Evolutionary conservation across 2,329 filamentous ascomycete species (phyloP).

Genomic region (Reticulascus tulasneorum): DNA sequence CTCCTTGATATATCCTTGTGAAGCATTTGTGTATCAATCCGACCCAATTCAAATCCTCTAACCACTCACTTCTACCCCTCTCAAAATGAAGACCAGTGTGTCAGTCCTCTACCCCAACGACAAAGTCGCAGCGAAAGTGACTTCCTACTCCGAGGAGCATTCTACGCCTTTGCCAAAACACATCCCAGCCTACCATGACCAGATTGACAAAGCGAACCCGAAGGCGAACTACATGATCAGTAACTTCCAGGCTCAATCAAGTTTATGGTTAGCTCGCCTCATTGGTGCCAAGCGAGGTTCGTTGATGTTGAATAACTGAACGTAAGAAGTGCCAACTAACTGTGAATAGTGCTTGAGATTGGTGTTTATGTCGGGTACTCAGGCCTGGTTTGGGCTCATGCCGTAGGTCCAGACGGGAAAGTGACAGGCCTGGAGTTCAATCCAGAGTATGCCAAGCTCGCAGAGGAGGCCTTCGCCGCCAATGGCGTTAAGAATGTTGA

Average conservation of each 20-base stretch:
- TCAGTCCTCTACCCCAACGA: constrained; percentile 38
- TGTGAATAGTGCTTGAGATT: constrained; percentile 39
- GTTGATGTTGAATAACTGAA: background rate
- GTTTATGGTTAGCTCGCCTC: constrained; percentile 35
- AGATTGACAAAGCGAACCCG: constrained; percentile 15
- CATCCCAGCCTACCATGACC: constrained; percentile 38
- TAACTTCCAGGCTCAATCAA: constrained; percentile 35
- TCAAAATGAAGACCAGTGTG: constrained; percentile 34
- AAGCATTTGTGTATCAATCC: too few species aligned
- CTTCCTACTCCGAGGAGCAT: constrained; percentile 37
- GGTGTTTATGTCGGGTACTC: constrained; percentile 48
- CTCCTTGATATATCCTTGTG: too few species aligned
- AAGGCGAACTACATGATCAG: constrained; percentile 35
- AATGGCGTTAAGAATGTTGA: constrained; percentile 40
- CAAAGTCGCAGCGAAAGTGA: constrained; percentile 35
- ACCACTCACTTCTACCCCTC: too few species aligned
- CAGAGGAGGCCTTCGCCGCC: constrained; percentile 33
- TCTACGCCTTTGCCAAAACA: constrained; percentile 37
- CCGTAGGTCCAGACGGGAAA: constrained; percentile 35
- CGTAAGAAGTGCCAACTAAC: too few species aligned
- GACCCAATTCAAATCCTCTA: too few species aligned
- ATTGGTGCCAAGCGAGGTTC: constrained; percentile 37
- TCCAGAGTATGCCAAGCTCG: constrained; percentile 36
- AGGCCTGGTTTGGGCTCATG: constrained; percentile 43
- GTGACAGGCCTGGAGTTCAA: constrained; percentile 44